phyloP scores from a whole-genome alignment of 352 stramenopile species.

The Phytopythium mirpurense region DNA sequence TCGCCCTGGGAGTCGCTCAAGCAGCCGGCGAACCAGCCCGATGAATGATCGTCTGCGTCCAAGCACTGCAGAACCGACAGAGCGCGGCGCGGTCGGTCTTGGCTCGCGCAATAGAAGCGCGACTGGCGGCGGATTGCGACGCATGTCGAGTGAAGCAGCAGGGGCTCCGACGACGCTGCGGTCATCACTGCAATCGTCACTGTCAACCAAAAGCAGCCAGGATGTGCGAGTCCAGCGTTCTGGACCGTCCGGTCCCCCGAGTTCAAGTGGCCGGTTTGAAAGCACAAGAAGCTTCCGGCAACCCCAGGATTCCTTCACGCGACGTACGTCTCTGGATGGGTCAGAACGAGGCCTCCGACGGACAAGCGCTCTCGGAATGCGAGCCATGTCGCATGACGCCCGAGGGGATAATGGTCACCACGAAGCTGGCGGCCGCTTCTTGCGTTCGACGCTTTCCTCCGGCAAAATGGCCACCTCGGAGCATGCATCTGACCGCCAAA shows the following conservation, averaged over 20 bases:
- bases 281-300: neutral
- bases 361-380: conserved; percentile 4
- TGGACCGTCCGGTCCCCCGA: neutral
- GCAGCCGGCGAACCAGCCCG: conserved; percentile 6
- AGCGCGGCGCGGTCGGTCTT: neutral
- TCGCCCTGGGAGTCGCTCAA: neutral
- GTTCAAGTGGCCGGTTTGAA: neutral
- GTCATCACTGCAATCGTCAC: conserved; percentile 6
- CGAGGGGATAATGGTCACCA: conserved; percentile 9
- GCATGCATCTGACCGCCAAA: neutral
- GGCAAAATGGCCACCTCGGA: neutral
- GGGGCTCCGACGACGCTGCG: conserved; percentile 2
- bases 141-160: conserved; percentile 15
- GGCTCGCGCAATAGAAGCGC: conserved; percentile 6
- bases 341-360: conserved; percentile 13
- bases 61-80: neutral
- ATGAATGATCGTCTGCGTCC: conserved; percentile 3
- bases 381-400: conserved; percentile 16
- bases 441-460: neutral
- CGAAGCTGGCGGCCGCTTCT: neutral
- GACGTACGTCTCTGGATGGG: conserved; percentile 28
- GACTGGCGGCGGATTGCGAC: conserved; percentile 11
- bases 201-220: conserved; percentile 36
- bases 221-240: conserved; percentile 41
- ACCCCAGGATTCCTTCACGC: conserved; percentile 15